Conservation (phyloP, 208 protist species). For the Acanthamoeba quina region DNA sequence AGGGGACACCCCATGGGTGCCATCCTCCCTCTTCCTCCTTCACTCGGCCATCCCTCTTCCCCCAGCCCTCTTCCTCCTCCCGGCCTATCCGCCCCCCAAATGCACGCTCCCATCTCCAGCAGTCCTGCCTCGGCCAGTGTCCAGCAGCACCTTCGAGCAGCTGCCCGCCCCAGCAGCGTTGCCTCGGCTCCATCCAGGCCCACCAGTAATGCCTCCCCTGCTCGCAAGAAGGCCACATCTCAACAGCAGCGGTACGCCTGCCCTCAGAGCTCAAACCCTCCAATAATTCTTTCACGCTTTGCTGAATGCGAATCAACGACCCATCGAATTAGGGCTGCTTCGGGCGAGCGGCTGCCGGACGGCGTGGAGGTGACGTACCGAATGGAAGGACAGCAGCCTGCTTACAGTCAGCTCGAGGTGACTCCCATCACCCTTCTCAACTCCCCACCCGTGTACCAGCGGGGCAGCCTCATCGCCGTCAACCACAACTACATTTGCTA, state of each 20-base stretch:
- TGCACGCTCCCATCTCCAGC: neutral
- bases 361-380: neutral
- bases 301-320: neutral
- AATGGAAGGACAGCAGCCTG: neutral
- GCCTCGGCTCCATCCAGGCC: neutral
- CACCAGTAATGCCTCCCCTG: neutral
- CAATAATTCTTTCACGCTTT: neutral
- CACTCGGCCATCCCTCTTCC: neutral
- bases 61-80: neutral
- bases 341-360: conserved; percentile 4
- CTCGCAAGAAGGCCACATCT: neutral
- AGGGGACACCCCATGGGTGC: conserved; percentile 11
- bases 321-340: neutral
- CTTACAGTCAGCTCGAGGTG: conserved; percentile 37
- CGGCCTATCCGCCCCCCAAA: neutral
- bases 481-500: conserved; percentile 75
- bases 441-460: conserved; percentile 50
- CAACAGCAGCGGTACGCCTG: neutral
- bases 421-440: conserved; percentile 69
- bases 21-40: neutral
- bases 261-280: too few relatives aligned
- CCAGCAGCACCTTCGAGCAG: neutral
- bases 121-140: neutral
- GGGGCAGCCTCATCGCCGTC: conserved; percentile 59
- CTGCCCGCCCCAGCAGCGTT: neutral